phyloP scores from a whole-genome alignment of 192 early-diverging fungal species.

The Anaeromyces robustus region DNA sequence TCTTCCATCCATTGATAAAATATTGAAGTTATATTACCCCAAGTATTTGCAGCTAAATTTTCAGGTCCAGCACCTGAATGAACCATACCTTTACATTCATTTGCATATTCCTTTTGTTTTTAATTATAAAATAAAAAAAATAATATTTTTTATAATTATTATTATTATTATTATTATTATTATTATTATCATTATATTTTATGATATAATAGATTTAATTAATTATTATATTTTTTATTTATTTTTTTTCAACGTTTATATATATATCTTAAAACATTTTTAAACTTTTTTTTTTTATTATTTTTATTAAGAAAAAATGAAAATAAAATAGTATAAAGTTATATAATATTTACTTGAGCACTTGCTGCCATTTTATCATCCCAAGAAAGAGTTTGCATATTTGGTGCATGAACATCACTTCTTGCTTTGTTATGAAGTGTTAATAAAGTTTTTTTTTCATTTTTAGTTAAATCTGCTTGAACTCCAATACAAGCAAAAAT shows the following conservation, averaged over 20 bases:
- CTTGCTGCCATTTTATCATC: background rate
- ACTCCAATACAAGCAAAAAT: no score
- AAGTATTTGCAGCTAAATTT: background rate
- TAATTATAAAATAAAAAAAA: no score
- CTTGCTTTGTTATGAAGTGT: background rate
- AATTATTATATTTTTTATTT: no score
- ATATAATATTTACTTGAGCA: background rate
- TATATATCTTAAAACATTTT: no score
- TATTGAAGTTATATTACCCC: background rate
- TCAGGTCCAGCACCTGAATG: background rate
- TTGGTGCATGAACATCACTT: background rate
- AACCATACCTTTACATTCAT: background rate
- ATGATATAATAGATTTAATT: no score
- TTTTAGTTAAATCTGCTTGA: background rate
- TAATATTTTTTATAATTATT: background rate
- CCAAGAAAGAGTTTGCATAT: background rate
- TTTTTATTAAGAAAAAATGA: no score
- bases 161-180: background rate
- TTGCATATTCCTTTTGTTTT: background rate
- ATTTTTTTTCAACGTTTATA: no score
- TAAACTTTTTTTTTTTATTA: no score
- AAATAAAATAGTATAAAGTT: no score
- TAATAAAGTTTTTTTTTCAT: background rate
- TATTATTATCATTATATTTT: background rate
- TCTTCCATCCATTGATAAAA: background rate